Conservation (phyloP, 139 green algal genomes). For the Trebouxia sp. region DNA sequence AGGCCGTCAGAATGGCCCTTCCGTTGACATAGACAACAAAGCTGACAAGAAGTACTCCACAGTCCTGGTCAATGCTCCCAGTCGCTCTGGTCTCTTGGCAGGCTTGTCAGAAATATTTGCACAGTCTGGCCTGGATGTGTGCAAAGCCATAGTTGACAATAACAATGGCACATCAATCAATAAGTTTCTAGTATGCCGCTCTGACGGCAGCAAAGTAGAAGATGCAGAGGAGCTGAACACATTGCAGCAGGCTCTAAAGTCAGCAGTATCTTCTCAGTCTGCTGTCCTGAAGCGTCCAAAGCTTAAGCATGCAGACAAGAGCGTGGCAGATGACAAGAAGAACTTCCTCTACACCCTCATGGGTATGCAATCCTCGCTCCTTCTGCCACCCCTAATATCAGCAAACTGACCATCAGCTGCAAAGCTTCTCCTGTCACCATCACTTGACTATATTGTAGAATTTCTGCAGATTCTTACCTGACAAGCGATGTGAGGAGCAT, state of each 20-base stretch:
- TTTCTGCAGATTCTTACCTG: constrained; percentile 88
- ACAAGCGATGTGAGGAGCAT: constrained; percentile 95
- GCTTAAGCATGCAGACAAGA: constrained; percentile 20
- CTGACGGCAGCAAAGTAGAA: constrained; percentile 2
- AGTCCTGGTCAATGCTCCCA: constrained; percentile 11
- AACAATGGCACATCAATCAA: constrained; percentile 14
- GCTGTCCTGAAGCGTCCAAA: not conserved
- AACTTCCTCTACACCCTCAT: constrained; percentile 28
- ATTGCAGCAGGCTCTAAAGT: constrained; percentile 2
- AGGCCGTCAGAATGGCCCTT: not conserved
- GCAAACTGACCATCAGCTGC: too few species aligned
- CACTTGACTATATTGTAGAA: too few species aligned
- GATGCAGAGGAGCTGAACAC: not conserved
- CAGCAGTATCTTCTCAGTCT: not conserved
- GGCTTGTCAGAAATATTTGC: constrained; percentile 25
- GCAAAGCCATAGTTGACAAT: constrained; percentile 21
- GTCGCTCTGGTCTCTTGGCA: constrained; percentile 12
- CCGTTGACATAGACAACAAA: constrained; percentile 33
- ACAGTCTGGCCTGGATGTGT: constrained; percentile 3
- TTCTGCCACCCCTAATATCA: constrained; percentile 35
- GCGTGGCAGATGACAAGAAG: constrained; percentile 30
- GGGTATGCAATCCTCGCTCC: not conserved
- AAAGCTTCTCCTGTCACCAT: too few species aligned
- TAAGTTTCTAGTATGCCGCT: not conserved
- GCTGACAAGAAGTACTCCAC: constrained; percentile 20